Evolutionary conservation across 2,329 filamentous ascomycete species (phyloP), one percentile per base, ranked within the genome.

Genomic region (Pyrenochaeta sp.): DNA sequence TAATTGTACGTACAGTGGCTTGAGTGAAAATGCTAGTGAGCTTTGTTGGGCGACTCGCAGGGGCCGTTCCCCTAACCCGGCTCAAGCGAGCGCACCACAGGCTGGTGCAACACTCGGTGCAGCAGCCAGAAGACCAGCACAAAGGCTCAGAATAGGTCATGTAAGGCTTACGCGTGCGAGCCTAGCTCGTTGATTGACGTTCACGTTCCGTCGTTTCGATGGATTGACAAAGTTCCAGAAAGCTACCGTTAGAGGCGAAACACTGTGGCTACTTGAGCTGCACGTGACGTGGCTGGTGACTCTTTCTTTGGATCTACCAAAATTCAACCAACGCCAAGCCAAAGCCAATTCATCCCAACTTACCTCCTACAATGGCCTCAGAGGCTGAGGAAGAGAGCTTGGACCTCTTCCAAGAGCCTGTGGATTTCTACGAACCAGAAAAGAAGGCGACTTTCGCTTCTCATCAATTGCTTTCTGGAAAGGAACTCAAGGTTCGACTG

Each of bases 331-430:
- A 52, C 47, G 64, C 61, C 62, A 61, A 65, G 65, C 54, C 61
- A 42, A 19, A 19, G 19, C 56, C 19, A 36, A 25, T 37, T 57
- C 54, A 57, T 61, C 58, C 61, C 61, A 40, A 55, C 54, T 44
- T 56, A 24, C 49, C 43, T 62, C 56, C 58, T 54, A 19, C 46
- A 22, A 77, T 76, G 73, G 54, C 63, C 44, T 69, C 69, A 58
- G 72, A 73, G 40, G 58, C 66, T 25, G 74, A 77, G 15, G 74
- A 77, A 6, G 76, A 71, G 32, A 78, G 75, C 37, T 67, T 82
- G 51, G 79, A 81, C 72, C 82, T 96, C 65, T 96, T 97, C 81
- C 80, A 90, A 52, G 93, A 96, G 65, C 93, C 93, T 6, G 85
- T 88, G 53, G 91, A 87, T 72, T 97, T 86, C 81, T 95, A 92